These are phyloP conservation scores for Oryza meridionalis DNA, from an alignment of 176 grass and related monocot species.

Conservation along the genomic window DNA sequence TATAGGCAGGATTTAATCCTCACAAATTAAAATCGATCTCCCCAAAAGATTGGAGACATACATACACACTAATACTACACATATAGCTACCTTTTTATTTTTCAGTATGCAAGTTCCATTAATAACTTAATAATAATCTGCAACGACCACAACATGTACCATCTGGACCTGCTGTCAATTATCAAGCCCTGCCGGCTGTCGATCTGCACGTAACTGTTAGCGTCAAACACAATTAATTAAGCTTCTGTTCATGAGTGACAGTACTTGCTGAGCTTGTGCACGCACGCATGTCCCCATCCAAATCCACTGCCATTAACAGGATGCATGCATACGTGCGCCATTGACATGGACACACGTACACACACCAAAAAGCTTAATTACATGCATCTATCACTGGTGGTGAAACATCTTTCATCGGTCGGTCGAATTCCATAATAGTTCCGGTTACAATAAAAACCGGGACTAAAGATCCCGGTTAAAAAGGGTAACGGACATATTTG, in stretches of 20 bases:
- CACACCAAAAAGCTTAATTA: not conserved
- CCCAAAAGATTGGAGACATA: not conserved
- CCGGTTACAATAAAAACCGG: no score
- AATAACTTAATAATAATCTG: not conserved
- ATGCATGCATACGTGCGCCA: constrained; percentile 13
- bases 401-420: no score
- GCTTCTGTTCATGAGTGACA: not conserved
- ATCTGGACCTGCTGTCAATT: not conserved
- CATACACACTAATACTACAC: not conserved
- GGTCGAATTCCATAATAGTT: no score
- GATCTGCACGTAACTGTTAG: not conserved
- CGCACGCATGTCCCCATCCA: not conserved
- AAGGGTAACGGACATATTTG: no score
- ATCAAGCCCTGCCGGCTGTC: not conserved
- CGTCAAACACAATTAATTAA: not conserved
- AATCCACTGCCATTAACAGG: not conserved
- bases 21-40: not conserved
- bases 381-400: not conserved
- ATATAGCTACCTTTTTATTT: not conserved
- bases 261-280: not conserved
- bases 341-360: constrained; percentile 20
- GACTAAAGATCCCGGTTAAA: no score
- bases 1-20: not conserved
- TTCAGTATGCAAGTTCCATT: not conserved
- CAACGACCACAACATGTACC: not conserved